phyloP scores from a whole-genome alignment of 2,329 filamentous ascomycete genomes.

The Chaetomiaceae sp. region DNA sequence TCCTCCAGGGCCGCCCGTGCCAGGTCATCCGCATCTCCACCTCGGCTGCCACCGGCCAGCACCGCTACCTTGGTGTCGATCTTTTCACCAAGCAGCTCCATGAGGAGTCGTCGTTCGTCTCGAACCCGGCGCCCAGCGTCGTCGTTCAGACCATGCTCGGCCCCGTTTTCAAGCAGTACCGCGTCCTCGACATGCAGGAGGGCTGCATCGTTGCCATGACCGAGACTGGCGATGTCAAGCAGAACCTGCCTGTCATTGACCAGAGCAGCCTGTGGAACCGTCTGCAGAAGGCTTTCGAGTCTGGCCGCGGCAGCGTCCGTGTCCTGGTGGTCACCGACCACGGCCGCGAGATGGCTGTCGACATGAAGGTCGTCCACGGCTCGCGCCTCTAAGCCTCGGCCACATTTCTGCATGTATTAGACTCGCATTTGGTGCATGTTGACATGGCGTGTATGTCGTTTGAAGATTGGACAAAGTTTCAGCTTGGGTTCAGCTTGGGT shows the following conservation, averaged over 20 bases:
- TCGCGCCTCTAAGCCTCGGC: constrained; percentile 53
- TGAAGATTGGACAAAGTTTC: constrained; percentile 24
- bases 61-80: constrained; percentile 99
- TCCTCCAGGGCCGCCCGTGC: constrained; percentile 98
- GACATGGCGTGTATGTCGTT: constrained; percentile 19
- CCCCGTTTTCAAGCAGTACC: constrained; percentile 99
- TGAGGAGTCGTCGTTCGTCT: constrained; percentile 97
- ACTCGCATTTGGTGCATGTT: constrained; percentile 10
- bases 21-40: constrained; percentile 99
- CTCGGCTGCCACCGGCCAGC: constrained; percentile 95
- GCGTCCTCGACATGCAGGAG: constrained; percentile 93
- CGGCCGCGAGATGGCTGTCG: constrained; percentile 90
- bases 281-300: constrained; percentile 78
- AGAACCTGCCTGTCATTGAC: constrained; percentile 86
- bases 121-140: constrained; percentile 92
- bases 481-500: constrained; percentile 13
- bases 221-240: constrained; percentile 98
- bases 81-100: constrained; percentile 99
- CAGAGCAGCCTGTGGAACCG: constrained; percentile 85
- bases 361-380: constrained; percentile 97
- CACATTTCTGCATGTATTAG: constrained; percentile 2
- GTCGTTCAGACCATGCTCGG: constrained; percentile 99
- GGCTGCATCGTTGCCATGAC: constrained; percentile 90
- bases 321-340: constrained; percentile 93
- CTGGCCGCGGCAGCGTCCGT: constrained; percentile 88